Base-by-base conservation (phyloP, 179 eudicot genomes). In the Vitellaria paradoxa region DNA sequence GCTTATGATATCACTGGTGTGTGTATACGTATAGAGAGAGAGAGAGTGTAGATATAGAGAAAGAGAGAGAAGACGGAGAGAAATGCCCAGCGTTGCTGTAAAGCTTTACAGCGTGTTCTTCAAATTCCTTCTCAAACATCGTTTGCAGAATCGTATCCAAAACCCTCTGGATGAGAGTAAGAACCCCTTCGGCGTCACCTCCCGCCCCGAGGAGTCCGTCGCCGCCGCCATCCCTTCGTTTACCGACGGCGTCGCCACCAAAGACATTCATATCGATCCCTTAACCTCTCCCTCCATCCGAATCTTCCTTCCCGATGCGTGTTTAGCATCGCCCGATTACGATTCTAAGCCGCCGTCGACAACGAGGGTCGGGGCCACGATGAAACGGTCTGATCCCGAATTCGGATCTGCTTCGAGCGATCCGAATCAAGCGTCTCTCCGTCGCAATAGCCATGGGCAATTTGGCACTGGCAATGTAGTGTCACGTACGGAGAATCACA, bases 21-120 rank as follows among this genome's bases (percentile, higher is more conserved):
- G 37, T 30, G 37, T 30, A 30, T 30, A 30, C 37, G 1, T 30
- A 30, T 30, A 30, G 37, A 30, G 37, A 30, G 37, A 30, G 37
- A 30, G 37, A 30, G 2, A 30, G 24, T 18, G 23, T 18, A 45
- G 69, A 26, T 68, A 64, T 55, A 63, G 50, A 30, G 57, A 18
- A 13, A 40, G 47, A 8, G 24, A 20, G 53, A 20, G 53, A 24
- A 18, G 49, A 40, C 10, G 45, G 63, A 40, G 64, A 30, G 37
- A 30, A 30, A 30, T 30, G 37, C 37, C 37, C 37, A 30, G 37
- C 37, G 2, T 30, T 30, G 37, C 37, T 2, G 97, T 94, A 69
- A 94, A 94, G 86, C 79, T 94, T 21, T 94, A 94, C 89, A 94
- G 98, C 85, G 91, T 94, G 0, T 91, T 92, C 87, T 94, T 94